Base-by-base conservation (phyloP, 2,329 filamentous ascomycete genomes). In the Exophiala oligosperma region DNA sequence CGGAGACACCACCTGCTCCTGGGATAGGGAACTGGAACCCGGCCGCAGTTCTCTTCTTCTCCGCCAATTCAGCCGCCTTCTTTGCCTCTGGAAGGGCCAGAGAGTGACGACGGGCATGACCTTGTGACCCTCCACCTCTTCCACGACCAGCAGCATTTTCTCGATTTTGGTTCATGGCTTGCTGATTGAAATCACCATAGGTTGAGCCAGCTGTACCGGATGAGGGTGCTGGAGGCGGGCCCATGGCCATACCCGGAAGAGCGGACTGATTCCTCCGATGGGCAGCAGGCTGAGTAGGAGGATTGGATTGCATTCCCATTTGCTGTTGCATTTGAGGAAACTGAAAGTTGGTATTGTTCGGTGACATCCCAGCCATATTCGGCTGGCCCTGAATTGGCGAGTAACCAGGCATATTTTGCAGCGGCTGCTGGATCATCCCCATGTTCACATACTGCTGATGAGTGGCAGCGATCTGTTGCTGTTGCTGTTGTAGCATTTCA, bases 251-350 rank as follows among this genome's bases (percentile, higher is more conserved):
- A 69, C 91, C 94, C 51, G 94, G 92, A 66, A 97, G 83, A 72
- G 93, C 93, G 73, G 94, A 97, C 78, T 97, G 93, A 81, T 97
- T 97, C 79, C 94, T 92, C 75, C 94, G 92, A 83, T 99, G 94
- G 75, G 91, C 87, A 67, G 87, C 80, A 64, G 90, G 87, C 73
- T 94, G 91, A 62, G 84, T 87, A 44, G 90, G 88, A 63, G 89
- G 81, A 68, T 87, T 89, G 84, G 93, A 86, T 56, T 85, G 82
- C 37, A 90, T 82, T 64, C 86, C 89, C 71, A 87, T 76, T 67
- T 85, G 79, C 65, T 79, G 78, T 54, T 74, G 73, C 71, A 89
- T 80, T 78, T 90, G 90, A 54, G 91, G 90, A 72, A 97, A 97
- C 72, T 97, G 93, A 76, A 96, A 97, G 67, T 87, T 86, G 51